phyloP scores from a whole-genome alignment of 495 filamentous ascomycete genomes.

The Neurospora africana region DNA sequence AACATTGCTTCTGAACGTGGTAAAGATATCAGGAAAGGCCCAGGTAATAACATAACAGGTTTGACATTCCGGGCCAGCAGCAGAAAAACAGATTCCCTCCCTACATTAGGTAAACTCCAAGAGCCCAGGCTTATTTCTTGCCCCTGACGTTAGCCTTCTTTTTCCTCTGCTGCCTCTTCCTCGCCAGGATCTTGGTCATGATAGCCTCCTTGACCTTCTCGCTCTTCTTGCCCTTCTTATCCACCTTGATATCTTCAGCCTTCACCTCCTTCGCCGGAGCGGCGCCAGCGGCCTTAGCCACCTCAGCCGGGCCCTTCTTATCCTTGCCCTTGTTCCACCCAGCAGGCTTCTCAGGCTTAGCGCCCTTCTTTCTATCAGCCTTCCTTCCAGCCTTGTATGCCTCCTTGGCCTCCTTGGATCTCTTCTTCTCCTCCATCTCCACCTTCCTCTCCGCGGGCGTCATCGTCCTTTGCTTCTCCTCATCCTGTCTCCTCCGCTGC shows the following conservation, averaged over 20 bases:
- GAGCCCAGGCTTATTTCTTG: conserved; percentile 6
- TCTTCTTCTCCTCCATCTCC: conserved; percentile 31
- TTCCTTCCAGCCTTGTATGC: conserved; percentile 13
- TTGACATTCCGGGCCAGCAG: neutral
- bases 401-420: conserved; percentile 2
- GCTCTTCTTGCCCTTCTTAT: conserved; percentile 15
- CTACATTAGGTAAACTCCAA: neutral
- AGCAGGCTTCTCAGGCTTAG: conserved; percentile 37
- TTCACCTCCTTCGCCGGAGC: conserved; percentile 2
- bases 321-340: conserved; percentile 38
- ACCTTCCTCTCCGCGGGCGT: conserved; percentile 43
- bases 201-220: conserved; percentile 26
- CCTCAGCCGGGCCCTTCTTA: conserved; percentile 28
- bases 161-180: conserved; percentile 39
- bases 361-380: conserved; percentile 23
- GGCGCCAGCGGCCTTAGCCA: neutral
- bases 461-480: conserved; percentile 60
- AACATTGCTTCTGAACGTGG: neutral
- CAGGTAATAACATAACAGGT: neutral
- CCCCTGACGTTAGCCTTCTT: conserved; percentile 34
- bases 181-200: conserved; percentile 37
- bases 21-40: neutral
- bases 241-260: conserved; percentile 2
- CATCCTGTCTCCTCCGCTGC: conserved; percentile 57
- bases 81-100: neutral